A percentile compares a stretch with the other conserved stretches of the same genome.
phyloP scores from a whole-genome alignment of 73 alveolate species.

The Paraurostyla sp. region DNA sequence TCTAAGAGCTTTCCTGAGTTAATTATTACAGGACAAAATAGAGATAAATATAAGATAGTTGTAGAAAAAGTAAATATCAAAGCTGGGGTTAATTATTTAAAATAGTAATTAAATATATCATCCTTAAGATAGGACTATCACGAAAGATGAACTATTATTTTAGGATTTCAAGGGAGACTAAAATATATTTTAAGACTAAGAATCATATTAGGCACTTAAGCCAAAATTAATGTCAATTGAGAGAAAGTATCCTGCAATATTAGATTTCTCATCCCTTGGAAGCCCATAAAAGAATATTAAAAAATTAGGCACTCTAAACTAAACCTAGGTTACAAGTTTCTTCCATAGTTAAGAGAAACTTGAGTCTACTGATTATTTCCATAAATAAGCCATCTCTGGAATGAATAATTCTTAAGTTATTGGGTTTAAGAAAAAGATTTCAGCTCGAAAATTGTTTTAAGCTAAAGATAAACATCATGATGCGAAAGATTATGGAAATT shows the following conservation, averaged over 20 bases:
- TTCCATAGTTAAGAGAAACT: no score
- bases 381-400: no score
- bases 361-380: no score
- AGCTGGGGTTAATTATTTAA: background rate
- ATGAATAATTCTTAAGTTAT: no score
- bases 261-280: background rate
- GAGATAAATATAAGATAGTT: background rate
- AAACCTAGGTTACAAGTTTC: background rate
- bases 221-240: conserved; percentile 1
- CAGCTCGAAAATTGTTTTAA: no score
- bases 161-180: background rate
- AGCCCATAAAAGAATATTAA: background rate
- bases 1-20: background rate
- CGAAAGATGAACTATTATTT: no score
- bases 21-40: no score
- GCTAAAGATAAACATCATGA: no score
- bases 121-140: no score
- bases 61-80: background rate
- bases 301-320: background rate
- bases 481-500: no score
- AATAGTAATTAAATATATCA: no score
- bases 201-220: conserved; percentile 3
- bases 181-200: background rate
- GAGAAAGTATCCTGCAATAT: conserved; percentile 29
- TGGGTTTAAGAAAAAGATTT: no score